Percentiles rank a stretch among this genome's conserved stretches.
Evolutionary conservation across 495 filamentous ascomycete species (phyloP).

Genomic region (Lentithecium fluviatile): DNA sequence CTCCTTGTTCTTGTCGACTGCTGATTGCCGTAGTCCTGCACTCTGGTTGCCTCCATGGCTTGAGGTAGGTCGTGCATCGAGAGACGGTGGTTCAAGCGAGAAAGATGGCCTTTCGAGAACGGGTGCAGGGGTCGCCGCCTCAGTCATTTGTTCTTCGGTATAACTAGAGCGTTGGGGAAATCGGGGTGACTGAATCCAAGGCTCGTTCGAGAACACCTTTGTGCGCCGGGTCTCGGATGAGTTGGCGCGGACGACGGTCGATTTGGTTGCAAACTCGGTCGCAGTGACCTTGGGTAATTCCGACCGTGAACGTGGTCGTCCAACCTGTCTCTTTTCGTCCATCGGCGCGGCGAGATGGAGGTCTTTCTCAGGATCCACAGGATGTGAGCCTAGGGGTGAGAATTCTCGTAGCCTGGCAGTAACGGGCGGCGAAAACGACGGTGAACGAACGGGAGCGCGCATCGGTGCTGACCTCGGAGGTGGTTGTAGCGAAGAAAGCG

Average conservation of each 20-base stretch:
- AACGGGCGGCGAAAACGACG: neutral
- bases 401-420: slow-evolving; percentile 10
- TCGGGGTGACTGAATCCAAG: slow-evolving; percentile 13
- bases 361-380: slow-evolving; percentile 15
- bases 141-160: slow-evolving; percentile 3
- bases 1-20: slow-evolving; percentile 27
- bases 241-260: slow-evolving; percentile 11
- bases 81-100: slow-evolving; percentile 1
- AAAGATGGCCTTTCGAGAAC: neutral
- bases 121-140: neutral
- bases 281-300: neutral
- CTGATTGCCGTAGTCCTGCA: slow-evolving; percentile 3
- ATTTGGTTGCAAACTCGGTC: neutral
- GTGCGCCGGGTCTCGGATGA: slow-evolving; percentile 25
- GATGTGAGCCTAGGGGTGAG: slow-evolving; percentile 28
- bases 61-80: slow-evolving; percentile 13
- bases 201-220: slow-evolving; percentile 20
- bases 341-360: slow-evolving; percentile 7
- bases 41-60: slow-evolving; percentile 17
- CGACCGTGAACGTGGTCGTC: slow-evolving; percentile 6
- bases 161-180: neutral
- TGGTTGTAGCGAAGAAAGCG: slow-evolving; percentile 11
- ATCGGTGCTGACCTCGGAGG: slow-evolving; percentile 1
- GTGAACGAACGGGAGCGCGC: neutral
- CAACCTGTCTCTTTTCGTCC: neutral